Base-by-base conservation (phyloP, 2,329 filamentous ascomycete genomes). In the Cytospora paraplurivora region DNA sequence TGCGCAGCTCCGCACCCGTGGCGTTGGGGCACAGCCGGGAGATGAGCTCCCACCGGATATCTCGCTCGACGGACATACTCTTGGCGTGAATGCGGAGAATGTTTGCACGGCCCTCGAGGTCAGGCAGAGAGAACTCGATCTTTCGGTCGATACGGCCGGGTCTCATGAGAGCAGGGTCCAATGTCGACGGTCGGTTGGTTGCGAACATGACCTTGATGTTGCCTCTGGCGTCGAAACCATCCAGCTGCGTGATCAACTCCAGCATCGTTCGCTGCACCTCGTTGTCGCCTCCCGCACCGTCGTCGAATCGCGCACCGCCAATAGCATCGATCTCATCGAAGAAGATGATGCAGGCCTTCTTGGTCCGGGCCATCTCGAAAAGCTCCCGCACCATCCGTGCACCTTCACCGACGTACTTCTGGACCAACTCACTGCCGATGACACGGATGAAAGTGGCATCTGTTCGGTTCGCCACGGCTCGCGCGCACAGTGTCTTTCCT, bases 191-290 rank as follows among this genome's bases (percentile, higher is more conserved):
- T 76, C 94, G 85, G 84, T 98, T 98, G 75, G 94, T 98, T 64
- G 94, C 94, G 74, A 98, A 98, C 94, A 98, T 98, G 78, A 98
- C 94, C 80, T 98, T 98, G 84, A 98, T 98, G 78, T 98, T 98
- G 76, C 94, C 94, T 76, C 94, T 86, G 56, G 93, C 91, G 74
- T 98, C 94, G 81, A 98, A 98, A 67, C 94, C 94, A 73, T 98
- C 94, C 54, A 98, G 84, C 77, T 98, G 94, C 38, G 94, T 98
- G 74, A 98, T 98, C 59, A 98, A 84, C 76, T 98, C 94, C 83
- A 98, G 80, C 94, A 98, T 98, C 68, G 94, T 98, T 81, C 94
- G 85, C 78, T 98, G 94, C 7, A 98, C 94, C 77, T 98, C 94
- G 75, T 98, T 98, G 78, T 98, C 94, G 73, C 94, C 94, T 71